A percentile compares a stretch with the other conserved stretches of the same genome.
These are phyloP conservation scores for Botrytis hyacinthi DNA, from an alignment of 2,329 filamentous ascomycete genomes.

Conservation along the genomic window DNA sequence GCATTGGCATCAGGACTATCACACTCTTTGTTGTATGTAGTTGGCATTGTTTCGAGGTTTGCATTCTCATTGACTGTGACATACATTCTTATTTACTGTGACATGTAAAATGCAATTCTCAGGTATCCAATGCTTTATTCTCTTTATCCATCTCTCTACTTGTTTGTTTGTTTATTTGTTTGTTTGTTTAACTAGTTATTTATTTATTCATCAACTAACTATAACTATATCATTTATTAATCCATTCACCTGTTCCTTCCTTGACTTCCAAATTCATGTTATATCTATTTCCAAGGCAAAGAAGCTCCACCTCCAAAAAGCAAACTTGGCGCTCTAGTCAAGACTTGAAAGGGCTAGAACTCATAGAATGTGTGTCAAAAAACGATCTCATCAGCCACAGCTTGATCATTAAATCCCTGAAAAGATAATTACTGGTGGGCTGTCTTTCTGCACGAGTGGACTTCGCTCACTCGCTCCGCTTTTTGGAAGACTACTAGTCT, in stretches of 20 bases:
- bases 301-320: background rate
- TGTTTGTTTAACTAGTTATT: background rate
- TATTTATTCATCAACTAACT: too few species aligned
- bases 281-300: background rate
- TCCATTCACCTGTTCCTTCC: background rate
- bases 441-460: background rate
- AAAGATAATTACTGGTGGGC: background rate
- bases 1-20: background rate
- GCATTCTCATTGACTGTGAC: background rate
- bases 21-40: background rate
- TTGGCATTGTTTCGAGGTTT: background rate
- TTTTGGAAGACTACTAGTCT: background rate
- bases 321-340: background rate
- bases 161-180: background rate
- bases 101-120: background rate
- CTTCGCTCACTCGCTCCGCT: background rate
- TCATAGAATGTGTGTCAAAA: background rate
- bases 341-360: background rate
- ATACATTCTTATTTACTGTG: background rate
- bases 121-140: background rate
- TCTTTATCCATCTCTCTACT: background rate
- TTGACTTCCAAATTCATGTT: background rate
- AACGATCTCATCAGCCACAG: constrained; percentile 15
- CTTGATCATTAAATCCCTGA: constrained; percentile 4
- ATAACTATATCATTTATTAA: too few species aligned